phyloP scores from a whole-genome alignment of 805 yeast species.

The Nadsonia fulvescens region DNA sequence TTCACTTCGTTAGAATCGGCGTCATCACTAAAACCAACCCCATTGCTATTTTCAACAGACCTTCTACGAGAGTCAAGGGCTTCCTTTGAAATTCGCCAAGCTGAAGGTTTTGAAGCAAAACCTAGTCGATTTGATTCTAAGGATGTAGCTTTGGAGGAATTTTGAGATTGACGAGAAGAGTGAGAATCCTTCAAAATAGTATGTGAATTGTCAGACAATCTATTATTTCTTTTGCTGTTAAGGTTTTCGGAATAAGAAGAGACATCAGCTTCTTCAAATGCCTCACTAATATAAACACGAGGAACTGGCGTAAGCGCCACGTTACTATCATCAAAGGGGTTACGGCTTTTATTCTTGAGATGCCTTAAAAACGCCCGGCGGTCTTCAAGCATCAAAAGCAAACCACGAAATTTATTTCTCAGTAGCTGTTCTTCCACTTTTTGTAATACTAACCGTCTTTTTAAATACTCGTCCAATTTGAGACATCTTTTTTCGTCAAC shows the following conservation, averaged over 20 bases:
- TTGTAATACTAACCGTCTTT: conserved; percentile 15
- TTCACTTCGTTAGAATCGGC: background rate
- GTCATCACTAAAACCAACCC: conserved; percentile 1
- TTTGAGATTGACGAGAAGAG: background rate
- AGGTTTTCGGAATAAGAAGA: background rate
- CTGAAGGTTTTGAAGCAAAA: conserved; percentile 1
- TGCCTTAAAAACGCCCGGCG: conserved; percentile 2
- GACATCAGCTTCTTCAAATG: background rate
- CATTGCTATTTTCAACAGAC: conserved; percentile 2
- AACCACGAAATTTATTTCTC: conserved; percentile 9
- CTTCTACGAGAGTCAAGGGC: background rate
- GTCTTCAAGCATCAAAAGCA: conserved; percentile 9
- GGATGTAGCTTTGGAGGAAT: background rate
- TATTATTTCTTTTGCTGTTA: background rate
- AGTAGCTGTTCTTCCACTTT: conserved; percentile 12
- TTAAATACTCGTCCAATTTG: conserved; percentile 17
- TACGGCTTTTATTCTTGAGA: no score
- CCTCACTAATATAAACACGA: background rate
- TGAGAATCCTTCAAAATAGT: background rate
- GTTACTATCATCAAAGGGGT: background rate
- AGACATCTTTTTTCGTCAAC: conserved; percentile 66
- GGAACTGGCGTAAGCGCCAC: background rate
- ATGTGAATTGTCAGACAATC: background rate
- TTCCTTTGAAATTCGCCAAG: conserved; percentile 1
- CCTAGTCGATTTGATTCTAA: background rate